Conservation (phyloP, 2,329 filamentous ascomycete species). For the Fusarium sp. region DNA sequence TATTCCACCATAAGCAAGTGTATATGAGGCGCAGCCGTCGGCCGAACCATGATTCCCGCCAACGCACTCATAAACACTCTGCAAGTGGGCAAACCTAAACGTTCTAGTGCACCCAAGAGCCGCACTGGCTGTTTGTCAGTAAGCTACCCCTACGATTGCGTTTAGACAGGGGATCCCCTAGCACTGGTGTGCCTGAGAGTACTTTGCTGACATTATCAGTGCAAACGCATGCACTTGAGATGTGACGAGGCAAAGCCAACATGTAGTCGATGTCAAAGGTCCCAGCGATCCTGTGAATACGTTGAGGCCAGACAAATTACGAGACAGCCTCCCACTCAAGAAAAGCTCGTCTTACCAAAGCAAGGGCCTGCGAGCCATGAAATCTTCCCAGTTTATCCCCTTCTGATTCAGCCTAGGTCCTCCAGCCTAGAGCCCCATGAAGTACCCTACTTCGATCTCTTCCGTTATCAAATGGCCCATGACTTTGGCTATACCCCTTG, state of each 20-base stretch:
- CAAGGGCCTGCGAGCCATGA: neutral
- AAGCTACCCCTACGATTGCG: neutral
- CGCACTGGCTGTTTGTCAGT: neutral
- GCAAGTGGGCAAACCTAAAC: neutral
- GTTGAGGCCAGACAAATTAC: too few species aligned
- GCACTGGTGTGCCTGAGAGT: too few species aligned
- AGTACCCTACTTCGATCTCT: neutral
- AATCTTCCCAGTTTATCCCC: accelerated
- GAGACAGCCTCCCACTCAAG: neutral
- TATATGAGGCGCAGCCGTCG: neutral
- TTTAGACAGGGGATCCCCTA: too few species aligned
- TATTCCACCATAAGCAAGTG: neutral
- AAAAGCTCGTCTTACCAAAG: neutral
- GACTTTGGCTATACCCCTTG: neutral
- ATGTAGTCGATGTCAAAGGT: neutral
- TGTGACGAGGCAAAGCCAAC: neutral
- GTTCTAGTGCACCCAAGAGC: neutral
- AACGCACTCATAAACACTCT: neutral
- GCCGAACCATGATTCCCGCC: neutral
- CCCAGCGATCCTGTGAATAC: neutral
- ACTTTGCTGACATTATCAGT: neutral
- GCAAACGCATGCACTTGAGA: neutral
- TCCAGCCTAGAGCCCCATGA: neutral
- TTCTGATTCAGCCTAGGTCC: neutral
- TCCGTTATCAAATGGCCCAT: neutral